A percentile compares a stretch with the other conserved stretches of the same genome.
phyloP scores from a whole-genome alignment of 2,329 filamentous ascomycete species.

The Rhinocladiella mackenziei region DNA sequence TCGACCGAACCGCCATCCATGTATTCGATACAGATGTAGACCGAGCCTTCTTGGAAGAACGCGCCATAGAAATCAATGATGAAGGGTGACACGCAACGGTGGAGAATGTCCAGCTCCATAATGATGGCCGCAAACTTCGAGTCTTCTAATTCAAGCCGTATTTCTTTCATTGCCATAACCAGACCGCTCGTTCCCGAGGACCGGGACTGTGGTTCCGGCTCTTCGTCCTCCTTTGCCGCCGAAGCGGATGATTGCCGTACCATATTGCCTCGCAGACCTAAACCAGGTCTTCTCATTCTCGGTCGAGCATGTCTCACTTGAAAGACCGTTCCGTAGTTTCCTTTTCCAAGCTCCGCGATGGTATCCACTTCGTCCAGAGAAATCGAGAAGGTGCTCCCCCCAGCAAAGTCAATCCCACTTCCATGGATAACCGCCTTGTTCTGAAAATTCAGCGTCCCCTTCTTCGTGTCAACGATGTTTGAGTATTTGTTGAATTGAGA shows the following conservation, averaged over 20 bases:
- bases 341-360: constrained; percentile 88
- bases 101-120: constrained; percentile 93
- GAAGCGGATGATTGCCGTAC: constrained; percentile 34
- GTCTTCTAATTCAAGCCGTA: constrained; percentile 90
- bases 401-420: constrained; percentile 86
- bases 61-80: constrained; percentile 99
- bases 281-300: constrained; percentile 56
- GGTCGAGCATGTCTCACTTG: constrained; percentile 84
- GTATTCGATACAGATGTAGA: constrained; percentile 99
- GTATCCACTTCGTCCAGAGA: constrained; percentile 94
- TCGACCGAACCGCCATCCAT: constrained; percentile 99
- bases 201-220: constrained; percentile 32
- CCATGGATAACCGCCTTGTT: constrained; percentile 87
- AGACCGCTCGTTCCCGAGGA: constrained; percentile 58
- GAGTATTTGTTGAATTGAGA: constrained; percentile 64
- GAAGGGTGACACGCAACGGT: constrained; percentile 89
- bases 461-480: constrained; percentile 86
- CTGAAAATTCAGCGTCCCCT: constrained; percentile 86
- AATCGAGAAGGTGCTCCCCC: constrained; percentile 84
- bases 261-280: constrained; percentile 59
- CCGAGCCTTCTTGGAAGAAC: constrained; percentile 97
- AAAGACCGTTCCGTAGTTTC: constrained; percentile 97
- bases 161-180: constrained; percentile 99
- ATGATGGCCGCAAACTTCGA: constrained; percentile 95
- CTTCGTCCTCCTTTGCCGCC: constrained; percentile 30